Conservation (phyloP, 2,329 filamentous ascomycete genomes). For the Sporothrix euskadiensis region DNA sequence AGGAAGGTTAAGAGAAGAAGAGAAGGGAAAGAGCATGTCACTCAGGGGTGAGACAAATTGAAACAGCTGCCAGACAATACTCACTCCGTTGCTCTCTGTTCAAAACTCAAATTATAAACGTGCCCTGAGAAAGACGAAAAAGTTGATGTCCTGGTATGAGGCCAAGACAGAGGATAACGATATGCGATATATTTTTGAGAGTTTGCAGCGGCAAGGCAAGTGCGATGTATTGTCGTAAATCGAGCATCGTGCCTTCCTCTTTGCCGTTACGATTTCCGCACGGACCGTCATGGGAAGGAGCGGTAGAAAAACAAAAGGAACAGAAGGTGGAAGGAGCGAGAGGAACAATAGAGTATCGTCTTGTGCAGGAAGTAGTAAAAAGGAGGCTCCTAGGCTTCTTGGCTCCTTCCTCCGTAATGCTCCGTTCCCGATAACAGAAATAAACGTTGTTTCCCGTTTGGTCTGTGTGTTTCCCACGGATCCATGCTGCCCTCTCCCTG, state of each 20-base stretch:
- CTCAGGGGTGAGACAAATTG: neutral
- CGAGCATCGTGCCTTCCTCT: neutral
- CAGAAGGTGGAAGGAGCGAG: neutral
- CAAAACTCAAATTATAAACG: neutral
- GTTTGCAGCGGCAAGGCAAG: too few species aligned
- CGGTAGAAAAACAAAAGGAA: neutral
- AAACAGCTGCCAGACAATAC: neutral
- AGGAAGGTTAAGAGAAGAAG: too few species aligned
- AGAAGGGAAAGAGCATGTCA: neutral
- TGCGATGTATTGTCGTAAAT: neutral
- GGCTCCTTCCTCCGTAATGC: neutral
- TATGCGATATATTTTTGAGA: neutral
- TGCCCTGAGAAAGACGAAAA: constrained; percentile 7
- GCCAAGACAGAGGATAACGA: neutral
- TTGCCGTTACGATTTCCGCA: neutral
- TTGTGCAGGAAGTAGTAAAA: neutral
- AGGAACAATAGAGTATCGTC: neutral
- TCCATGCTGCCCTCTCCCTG: constrained; percentile 2
- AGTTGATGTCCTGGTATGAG: neutral
- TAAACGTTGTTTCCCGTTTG: neutral
- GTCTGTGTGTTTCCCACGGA: constrained; percentile 2
- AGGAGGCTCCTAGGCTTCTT: neutral
- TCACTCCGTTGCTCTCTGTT: neutral
- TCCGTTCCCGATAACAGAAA: neutral
- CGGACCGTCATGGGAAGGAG: neutral